These are phyloP conservation scores for Pelargonium cotyledonis DNA, from an alignment of 441 rosid species.

Conservation along the genomic window DNA sequence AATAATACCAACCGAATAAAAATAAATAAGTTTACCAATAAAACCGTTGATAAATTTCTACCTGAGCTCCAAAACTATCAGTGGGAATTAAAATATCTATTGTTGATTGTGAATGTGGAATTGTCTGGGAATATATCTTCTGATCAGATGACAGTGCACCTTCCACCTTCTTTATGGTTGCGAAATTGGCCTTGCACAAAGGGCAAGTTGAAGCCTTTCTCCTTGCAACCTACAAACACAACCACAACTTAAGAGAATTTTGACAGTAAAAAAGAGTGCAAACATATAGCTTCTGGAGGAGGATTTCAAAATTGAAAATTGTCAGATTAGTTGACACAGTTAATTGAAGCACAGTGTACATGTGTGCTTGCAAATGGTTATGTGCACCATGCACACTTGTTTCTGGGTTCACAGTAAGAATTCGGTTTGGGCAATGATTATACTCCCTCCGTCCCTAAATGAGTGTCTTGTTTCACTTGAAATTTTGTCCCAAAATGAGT, in stretches of 20 bases:
- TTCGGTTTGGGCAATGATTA: background rate
- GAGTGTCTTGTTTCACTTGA: too few relatives aligned
- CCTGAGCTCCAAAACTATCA: constrained; percentile 46
- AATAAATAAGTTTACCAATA: background rate
- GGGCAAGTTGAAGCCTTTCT: constrained; percentile 73
- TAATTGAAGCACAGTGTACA: background rate
- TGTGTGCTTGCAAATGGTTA: background rate
- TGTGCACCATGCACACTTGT: background rate
- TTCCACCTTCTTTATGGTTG: constrained; percentile 64
- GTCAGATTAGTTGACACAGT: background rate
- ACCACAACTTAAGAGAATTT: constrained; percentile 12
- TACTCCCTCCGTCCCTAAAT: background rate
- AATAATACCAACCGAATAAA: background rate
- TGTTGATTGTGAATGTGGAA: constrained; percentile 48
- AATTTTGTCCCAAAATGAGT: too few relatives aligned
- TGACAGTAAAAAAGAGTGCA: constrained; percentile 1
- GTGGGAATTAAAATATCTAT: constrained; percentile 36
- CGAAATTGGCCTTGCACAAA: constrained; percentile 67
- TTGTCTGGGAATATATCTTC: constrained; percentile 82
- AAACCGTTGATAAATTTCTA: constrained; percentile 41
- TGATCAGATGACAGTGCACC: constrained; percentile 72
- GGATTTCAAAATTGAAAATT: background rate
- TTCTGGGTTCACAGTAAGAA: constrained; percentile 2
- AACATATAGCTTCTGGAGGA: background rate
- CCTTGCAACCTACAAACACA: constrained; percentile 42